Evolutionary conservation across 139 green algal species (phyloP), one percentile per base, ranked within the genome.

Genomic region (Spirogloea muscicola): DNA sequence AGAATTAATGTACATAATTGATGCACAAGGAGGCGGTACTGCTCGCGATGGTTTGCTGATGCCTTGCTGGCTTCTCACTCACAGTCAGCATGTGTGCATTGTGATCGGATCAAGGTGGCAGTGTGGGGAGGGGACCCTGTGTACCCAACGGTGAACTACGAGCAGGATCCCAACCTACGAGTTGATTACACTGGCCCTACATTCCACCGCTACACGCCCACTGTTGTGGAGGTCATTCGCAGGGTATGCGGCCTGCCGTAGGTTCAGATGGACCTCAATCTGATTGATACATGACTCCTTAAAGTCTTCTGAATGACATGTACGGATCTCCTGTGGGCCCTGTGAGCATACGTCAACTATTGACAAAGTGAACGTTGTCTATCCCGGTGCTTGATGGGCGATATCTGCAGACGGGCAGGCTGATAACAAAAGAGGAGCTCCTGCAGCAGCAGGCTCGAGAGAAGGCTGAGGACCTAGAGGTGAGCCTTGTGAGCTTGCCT

Each of bases 121-220:
- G 68, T 77, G 40, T 77, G 68, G 68, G 68, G 68, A 21, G 68
- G 68, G 21, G 68, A 77, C 39, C 68, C 68, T 2, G 68, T 77
- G 18, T 59, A 74, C 57, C 68, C 68, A 21, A 77, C 68, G 21
- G 36, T 58, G 16, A 77, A 77, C 60, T 77, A 77, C 42, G 68
- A 76, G 68, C 55, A 62, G 18, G 7, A 64, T 10, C 68, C 68
- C 0, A 76, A 77, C 13, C 31, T 40, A 37, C 16, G 21, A 39
- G 39, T 77, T 21, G 62, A 77, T 27, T 77, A 76, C 69, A 37
- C n/a, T 10, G 61, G 69, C 16, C 64, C 57, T 39, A 37, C 58
- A 72, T 27, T 72, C 60, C 41, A 37, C 58, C 62, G 62, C 46
- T 55, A 21, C 21, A 55, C 21, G 21, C 46, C 46, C 21, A 55